Evolutionary conservation across 2,329 filamentous ascomycete genomes (phyloP), one percentile per base, ranked within the genome.

Genomic region (Stagonosporopsis rhizophila): DNA sequence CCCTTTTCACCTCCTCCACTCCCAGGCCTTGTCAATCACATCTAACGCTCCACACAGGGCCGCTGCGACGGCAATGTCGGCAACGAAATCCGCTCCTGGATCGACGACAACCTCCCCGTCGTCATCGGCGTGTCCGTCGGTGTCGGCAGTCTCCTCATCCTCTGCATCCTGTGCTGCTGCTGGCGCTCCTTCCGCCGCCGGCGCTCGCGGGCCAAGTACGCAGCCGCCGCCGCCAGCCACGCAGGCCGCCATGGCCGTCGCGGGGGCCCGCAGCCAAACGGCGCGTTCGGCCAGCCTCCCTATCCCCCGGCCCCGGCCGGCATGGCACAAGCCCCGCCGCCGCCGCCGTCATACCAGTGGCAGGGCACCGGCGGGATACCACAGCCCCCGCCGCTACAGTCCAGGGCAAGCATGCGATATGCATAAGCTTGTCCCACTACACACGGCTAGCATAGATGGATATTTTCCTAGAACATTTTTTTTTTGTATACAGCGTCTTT

Each of bases 81-180:
- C 65, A 88, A 87, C 60, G 87, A 92, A 77, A 87, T 96, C 60
- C 81, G 79, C 50, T 83, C 83, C 58, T 97, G 92, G 89, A 87
- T 98, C 74, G 78, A 85, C 23, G 78, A 87, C 62, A 88, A 98
- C 79, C 90, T 90, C 76, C 79, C 85, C 48, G 85, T 98, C 60
- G 89, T 96, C 62, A 96, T 98, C 61, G 92, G 90, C 22, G 80
- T 98, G 11, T 85, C 84, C 5, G 80, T 81, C 42, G 89, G 87
- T 11, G 80, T 96, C 15, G 94, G 92, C 44, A 86, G 84, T 6
- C 80, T 97, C 6, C 70, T 96, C 17, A 23, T 75, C 15, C 73
- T 96, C 41, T 81, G 83, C 30, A 79, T 97, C 46, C 63, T 88
- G 11, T 83, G 83, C 70, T 96, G 92, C 77, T 82, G 88, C 66